Evolutionary conservation across 2,329 filamentous ascomycete genomes (phyloP).

Genomic region (Alternaria conjuncta): DNA sequence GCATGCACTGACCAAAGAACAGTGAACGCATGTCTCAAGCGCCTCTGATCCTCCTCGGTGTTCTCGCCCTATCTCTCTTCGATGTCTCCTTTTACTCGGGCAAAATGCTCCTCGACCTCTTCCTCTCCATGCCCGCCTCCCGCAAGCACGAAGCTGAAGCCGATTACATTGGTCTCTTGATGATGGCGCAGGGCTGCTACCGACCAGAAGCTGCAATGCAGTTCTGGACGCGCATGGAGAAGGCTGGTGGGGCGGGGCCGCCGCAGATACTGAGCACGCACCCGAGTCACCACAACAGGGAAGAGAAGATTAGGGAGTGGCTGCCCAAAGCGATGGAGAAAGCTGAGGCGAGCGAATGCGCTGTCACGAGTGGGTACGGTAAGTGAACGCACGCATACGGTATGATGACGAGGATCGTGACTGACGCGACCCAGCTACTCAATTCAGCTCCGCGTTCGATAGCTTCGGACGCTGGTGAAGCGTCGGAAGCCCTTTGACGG

Average conservation of each 20-base stretch:
- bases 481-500: background rate
- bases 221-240: slow-evolving; percentile 70
- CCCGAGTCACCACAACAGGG: slow-evolving; percentile 71
- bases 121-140: slow-evolving; percentile 72
- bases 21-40: slow-evolving; percentile 64
- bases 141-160: slow-evolving; percentile 77
- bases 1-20: background rate
- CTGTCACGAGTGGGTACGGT: slow-evolving; percentile 28
- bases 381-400: slow-evolving; percentile 2
- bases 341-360: slow-evolving; percentile 42
- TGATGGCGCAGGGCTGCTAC: slow-evolving; percentile 83
- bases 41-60: slow-evolving; percentile 47
- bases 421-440: slow-evolving; percentile 3
- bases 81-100: slow-evolving; percentile 51
- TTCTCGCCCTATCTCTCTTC: slow-evolving; percentile 47
- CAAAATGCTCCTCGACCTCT: slow-evolving; percentile 62
- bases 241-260: slow-evolving; percentile 55
- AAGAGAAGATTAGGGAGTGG: slow-evolving; percentile 69
- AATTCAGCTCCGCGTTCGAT: slow-evolving; percentile 19
- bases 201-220: slow-evolving; percentile 70
- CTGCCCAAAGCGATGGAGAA: slow-evolving; percentile 51
- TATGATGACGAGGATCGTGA: background rate
- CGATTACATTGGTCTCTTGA: slow-evolving; percentile 80
- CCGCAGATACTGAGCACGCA: slow-evolving; percentile 80
- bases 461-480: slow-evolving; percentile 18